Base-by-base conservation (phyloP, 2,329 filamentous ascomycete genomes). In the Aspergillus nomiae region DNA sequence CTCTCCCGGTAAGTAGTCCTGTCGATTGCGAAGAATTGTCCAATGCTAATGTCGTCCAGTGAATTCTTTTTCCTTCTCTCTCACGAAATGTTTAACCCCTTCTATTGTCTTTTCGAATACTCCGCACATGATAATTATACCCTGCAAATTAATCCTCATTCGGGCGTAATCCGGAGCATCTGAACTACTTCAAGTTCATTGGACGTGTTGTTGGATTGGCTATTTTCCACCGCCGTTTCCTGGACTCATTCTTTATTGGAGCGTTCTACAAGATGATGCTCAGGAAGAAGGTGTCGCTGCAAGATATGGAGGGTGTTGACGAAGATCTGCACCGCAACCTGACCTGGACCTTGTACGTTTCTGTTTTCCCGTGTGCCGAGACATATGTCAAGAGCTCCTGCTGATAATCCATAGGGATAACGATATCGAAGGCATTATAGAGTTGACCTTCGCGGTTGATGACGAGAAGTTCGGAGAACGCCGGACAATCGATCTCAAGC, bases 161-260 rank as follows among this genome's bases (percentile, higher is more conserved):
- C 95, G 24, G 95, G 95, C 68, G 98, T 81, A 99, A 99, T 80
- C 95, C 95, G 0, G 95, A 99, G 81, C 95, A 99, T 87, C 84
- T 99, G 73, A 98, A 97, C 78, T 99, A 98, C 83, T 99, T 99
- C 88, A 98, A 97, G 80, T 99, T 99, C 76, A 99, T 99, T 74
- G 95, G 95, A 56, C 92, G 95, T 64, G 95, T 99, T 32, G 95
- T 99, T 63, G 95, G 95, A 64, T 81, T 99, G 70, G 94, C 95
- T 65, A 99, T 99, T 74, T 99, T 99, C 89, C 95, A 99, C 80
- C 88, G 95, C 63, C 90, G 95, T 57, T 99, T 99, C 86, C 83
- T 99, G 67, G 95, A 99, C 77, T 96, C 95, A 38, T 99, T 99
- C 85, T 99, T 99, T 80, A 98, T 99, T 75, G 95, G 95, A 56